phyloP scores from a whole-genome alignment of 306 rosid genomes.

The Lagenaria siceraria region DNA sequence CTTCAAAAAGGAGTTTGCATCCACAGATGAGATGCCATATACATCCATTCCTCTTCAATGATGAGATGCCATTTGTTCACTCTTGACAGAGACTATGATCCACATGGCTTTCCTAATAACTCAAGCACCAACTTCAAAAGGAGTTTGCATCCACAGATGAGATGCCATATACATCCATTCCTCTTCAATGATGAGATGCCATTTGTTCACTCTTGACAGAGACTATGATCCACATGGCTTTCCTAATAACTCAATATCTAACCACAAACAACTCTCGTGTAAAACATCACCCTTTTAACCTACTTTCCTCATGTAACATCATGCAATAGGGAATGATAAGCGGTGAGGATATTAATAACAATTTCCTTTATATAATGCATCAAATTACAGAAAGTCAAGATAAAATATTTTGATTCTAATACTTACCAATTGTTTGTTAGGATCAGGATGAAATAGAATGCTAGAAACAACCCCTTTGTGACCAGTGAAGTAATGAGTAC shows the following conservation, averaged over 20 bases:
- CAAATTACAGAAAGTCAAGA: not conserved
- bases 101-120: not conserved
- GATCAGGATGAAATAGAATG: conserved; percentile 73
- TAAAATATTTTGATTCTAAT: not conserved
- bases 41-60: not conserved
- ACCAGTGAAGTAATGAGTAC: conserved; percentile 89
- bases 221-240: not conserved
- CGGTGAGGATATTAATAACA: not conserved
- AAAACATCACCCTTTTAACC: not conserved
- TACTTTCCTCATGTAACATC: not conserved
- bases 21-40: no score
- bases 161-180: not conserved
- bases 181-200: not conserved
- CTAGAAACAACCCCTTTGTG: conserved; percentile 76
- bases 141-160: no score
- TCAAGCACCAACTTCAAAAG: no score
- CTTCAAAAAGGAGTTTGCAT: no score
- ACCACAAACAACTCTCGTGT: not conserved
- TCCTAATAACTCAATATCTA: not conserved
- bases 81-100: not conserved
- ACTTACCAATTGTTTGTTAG: conserved; percentile 56
- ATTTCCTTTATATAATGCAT: not conserved
- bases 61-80: not conserved
- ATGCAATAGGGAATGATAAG: not conserved
- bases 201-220: not conserved